Evolutionary conservation across 2,329 filamentous ascomycete species (phyloP), one percentile per base, ranked within the genome.

Genomic region (Xylariaceae sp.): DNA sequence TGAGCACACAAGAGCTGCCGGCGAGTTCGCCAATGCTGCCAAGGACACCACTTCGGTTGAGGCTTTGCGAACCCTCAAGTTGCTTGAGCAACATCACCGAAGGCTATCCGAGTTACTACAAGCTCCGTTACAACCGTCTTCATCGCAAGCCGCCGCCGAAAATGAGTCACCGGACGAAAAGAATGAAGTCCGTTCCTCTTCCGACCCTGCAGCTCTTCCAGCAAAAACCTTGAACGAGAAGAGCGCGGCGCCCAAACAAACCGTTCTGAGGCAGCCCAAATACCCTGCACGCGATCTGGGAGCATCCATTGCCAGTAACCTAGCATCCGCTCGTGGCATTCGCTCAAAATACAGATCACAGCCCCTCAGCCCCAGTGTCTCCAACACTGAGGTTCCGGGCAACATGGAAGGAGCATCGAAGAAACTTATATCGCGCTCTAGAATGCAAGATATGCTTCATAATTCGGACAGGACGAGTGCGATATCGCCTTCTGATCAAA

Each of bases 1-100:
- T 66, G 89, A 96, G 70, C 92, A 97, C 72, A 85, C 92, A 49
- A 78, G 88, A 53, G 94, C 94, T 36, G 92, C 94, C 2, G 86
- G 85, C 59, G 89, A 96, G 69, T 97, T 96, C 70, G 86, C 89
- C 56, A 86, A 86, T 56, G 92, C 91, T 29, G 85, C 89, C n/a
- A 81, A 83, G 57, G 80, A 74, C 45, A 95, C 89, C 7, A 78
- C 76, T 39, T 81, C 77, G 67, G 68, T 79, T 58, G 79, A 96
- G 77, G 92, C 92, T 13, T 73, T 95, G 47, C 84, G 94, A 49
- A 94, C 92, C 9, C 77, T 99, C 56, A 83, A 81, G 61, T 80
- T 97, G 2, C 84, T 99, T 54, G 90, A 96, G 71, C 80, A 88
- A 59, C 90, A 99, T 69, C 94, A 99, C 69, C 83, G 85, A 61